Base-by-base conservation (phyloP, 176 grass and related monocot species). In the Eleusine indica region DNA sequence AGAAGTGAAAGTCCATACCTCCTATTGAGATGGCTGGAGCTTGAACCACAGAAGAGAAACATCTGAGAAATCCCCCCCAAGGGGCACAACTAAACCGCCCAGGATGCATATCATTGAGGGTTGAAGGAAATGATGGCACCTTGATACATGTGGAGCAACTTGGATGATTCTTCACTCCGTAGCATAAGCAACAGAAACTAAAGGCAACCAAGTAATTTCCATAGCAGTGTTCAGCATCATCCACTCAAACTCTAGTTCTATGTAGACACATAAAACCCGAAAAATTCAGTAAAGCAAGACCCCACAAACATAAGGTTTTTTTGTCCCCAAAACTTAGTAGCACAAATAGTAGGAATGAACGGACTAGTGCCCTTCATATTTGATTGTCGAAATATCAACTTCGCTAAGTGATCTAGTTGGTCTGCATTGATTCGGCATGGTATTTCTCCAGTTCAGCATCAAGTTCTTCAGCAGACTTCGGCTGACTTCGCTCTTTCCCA, bases 381-480 rank as follows among this genome's bases (percentile, higher is more conserved):
- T 68, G 42, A 88, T 76, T 76, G 65, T 68, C n/a, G 82, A 72
- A 83, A 87, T 79, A 79, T 61, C 76, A 74, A 84, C 17, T 5
- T 37, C 54, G 12, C 2, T 44, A 90, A 81, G 61, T 54, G 74
- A 64, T 73, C 84, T 88, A 96, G 65, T 98, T 98, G 64, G 89
- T 96, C 81, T 99, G 93, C 97, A 99, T 99, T 2, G 91, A 82
- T 80, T 94, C 81, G 11, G 83, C 82, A 72, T 99, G 97, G 70
- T 99, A 99, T 60, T 96, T 99, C 69, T 99, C 97, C 97, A 99
- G 88, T 42, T 99, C 97, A 74, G 93, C 92, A 90, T 99, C 97
- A n/a, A 99, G 97, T 75, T 93, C 89, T 72, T 91, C 89, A 66
- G 93, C 88, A 39, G 93, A 99, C 80, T 65, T 74, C 56, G 91